Base-by-base conservation (phyloP, 331 rosid genomes). In the Pyracantha coccinea region DNA sequence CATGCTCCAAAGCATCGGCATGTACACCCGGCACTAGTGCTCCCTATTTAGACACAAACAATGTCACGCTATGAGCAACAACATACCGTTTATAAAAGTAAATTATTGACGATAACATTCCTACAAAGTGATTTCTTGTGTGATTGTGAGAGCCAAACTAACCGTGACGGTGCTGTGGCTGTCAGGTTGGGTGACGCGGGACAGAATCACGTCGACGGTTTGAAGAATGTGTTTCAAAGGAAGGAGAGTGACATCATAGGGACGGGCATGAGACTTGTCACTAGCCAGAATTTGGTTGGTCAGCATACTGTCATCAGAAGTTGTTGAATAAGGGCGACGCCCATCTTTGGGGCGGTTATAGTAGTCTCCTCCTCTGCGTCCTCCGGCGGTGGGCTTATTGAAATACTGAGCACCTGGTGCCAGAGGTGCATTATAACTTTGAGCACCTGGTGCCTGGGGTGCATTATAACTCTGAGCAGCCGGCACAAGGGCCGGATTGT, bases 31-130 rank as follows among this genome's bases (percentile, higher is more conserved):
- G 19, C 11, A 27, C 61, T 45, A 44, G 70, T 16, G 81, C 28
- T 61, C 83, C 88, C 89, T 85, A 75, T 65, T 9, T 2, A 47
- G 12, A 58, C 33, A 10, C 63, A 21, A 21, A 57, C 17, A 19
- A 17, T 38, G 13, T 38, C 45, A 38, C 45, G 4, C 45, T 38
- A 38, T 38, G 45, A 38, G 45, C 45, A 38, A 38, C 44, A 38
- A 38, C 45, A 38, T 41, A 41, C 15, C 15, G 47, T 41, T 41
- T 10, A 41, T 41, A 41, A 41, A 41, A 41, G 5, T 41, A 41
- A 41, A 41, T 11, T 41, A 41, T 11, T 10, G 47, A 41, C 15
- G 47, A 41, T 41, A 41, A 41, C 47, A 41, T 41, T 41, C 11
- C 47, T 11, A 52, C 58, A 1, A 52, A 52, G 21, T 52, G 23